Base-by-base conservation (phyloP, 257 asterid genomes). In the Solanum gracilifrons region DNA sequence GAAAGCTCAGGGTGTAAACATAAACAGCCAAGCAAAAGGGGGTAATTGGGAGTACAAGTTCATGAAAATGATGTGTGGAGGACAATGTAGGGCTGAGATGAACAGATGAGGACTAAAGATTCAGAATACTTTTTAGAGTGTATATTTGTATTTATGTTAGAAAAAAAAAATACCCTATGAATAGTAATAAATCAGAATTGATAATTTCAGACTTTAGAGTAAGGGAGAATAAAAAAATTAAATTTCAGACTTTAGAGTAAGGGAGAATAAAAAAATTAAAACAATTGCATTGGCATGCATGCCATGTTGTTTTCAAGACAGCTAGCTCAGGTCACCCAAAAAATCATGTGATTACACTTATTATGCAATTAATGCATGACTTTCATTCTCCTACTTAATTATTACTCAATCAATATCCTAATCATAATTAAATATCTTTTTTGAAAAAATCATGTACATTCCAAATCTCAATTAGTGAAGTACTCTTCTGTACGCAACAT, bases 291-390 rank as follows among this genome's bases (percentile, higher is more conserved):
- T 85, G 58, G 21, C 87, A 46, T 60, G 77, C 27, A 39, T 37
- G 87, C 77, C 88, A 68, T 79, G 91, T 89, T 90, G 93, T 88
- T 91, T 83, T 93, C 92, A 87, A 9, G 88, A 91, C 92, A 89
- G 48, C 82, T 73, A 73, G 51, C 31, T 12, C 23, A 74, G 90
- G 51, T 73, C 89, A 83, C 72, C 29, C 55, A 43, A 84, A 85
- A 18, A 48, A 84, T 82, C 92, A 91, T 87, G 94, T 93, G 94
- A 90, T 83, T 86, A 72, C 90, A 89, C 86, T 91, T 80, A 92
- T 90, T 91, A 41, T 13, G 88, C 90, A 87, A 89, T 90, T 29
- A 91, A 92, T 92, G 92, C 84, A 32, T 29, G 75, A 16, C 88
- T 43, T 89, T 48, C 69, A 48, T 82, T 82, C 27, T 48, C 41